Evolutionary conservation across 2,329 filamentous ascomycete species (phyloP).

Genomic region (Aspergillus pseudonomiae): DNA sequence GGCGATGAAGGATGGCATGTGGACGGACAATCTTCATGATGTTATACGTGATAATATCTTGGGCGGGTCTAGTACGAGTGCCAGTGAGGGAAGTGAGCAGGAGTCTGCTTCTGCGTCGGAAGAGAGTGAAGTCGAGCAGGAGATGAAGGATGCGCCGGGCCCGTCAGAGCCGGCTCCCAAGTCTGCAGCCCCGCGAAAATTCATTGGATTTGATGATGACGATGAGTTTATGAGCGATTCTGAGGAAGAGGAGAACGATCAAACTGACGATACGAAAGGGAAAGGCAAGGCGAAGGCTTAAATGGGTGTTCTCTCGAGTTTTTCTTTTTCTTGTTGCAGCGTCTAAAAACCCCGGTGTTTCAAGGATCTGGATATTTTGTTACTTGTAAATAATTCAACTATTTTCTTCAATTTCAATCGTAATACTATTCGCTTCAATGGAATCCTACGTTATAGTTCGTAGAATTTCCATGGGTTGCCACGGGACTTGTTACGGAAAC

Average conservation of each 20-base stretch:
- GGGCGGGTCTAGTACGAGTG: conserved; percentile 42
- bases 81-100: conserved; percentile 42
- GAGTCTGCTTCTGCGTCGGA: conserved; percentile 36
- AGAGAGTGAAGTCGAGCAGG: conserved; percentile 43
- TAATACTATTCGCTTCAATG: neutral
- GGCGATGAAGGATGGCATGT: conserved; percentile 65
- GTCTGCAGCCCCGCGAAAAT: conserved; percentile 37
- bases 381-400: neutral
- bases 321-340: conserved; percentile 13
- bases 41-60: conserved; percentile 37
- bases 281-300: conserved; percentile 43
- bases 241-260: conserved; percentile 37
- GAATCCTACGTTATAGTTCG: neutral
- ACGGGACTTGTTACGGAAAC: conserved; percentile 21
- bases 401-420: neutral
- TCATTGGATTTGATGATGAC: conserved; percentile 53
- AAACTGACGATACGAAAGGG: conserved; percentile 27
- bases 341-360: neutral
- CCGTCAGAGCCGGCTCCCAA: conserved; percentile 30
- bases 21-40: conserved; percentile 47
- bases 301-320: conserved; percentile 10
- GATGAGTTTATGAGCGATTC: conserved; percentile 52
- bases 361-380: neutral
- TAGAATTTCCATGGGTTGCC: conserved; percentile 14
- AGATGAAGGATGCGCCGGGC: conserved; percentile 33